Conservation (phyloP, 2,329 filamentous ascomycete species). For the Mollisia scopiformis region DNA sequence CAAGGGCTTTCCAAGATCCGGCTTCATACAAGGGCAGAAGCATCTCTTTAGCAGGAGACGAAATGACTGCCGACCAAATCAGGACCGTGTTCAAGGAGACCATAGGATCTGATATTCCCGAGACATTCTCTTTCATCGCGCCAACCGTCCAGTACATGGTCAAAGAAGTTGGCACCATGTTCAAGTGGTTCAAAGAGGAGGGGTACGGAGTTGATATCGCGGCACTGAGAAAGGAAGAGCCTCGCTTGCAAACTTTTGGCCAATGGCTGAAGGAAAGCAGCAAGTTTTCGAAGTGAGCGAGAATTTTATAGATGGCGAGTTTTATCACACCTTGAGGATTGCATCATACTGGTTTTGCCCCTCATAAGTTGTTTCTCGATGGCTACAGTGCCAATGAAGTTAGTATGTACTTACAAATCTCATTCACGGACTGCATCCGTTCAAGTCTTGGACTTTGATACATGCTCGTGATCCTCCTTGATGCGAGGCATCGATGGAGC, state of each 20-base stretch:
- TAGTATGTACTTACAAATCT: no score
- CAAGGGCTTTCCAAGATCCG: slow-evolving; percentile 44
- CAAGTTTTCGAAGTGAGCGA: slow-evolving; percentile 2
- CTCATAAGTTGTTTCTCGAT: no score
- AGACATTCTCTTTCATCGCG: slow-evolving; percentile 33
- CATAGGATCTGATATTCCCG: slow-evolving; percentile 31
- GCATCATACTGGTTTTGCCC: no score
- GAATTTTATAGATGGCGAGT: background rate
- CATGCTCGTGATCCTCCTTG: no score
- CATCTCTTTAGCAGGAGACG: slow-evolving; percentile 48
- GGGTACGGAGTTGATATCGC: slow-evolving; percentile 39
- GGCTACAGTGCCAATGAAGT: no score
- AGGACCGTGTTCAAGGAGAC: slow-evolving; percentile 36
- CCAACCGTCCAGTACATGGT: slow-evolving; percentile 27
- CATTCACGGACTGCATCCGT: no score
- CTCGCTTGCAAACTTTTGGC: slow-evolving; percentile 6
- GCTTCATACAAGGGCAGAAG: slow-evolving; percentile 41
- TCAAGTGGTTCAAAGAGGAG: slow-evolving; percentile 34
- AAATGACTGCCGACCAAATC: slow-evolving; percentile 42
- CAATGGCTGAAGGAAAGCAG: slow-evolving; percentile 16
- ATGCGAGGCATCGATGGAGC: no score
- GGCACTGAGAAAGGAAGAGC: slow-evolving; percentile 46
- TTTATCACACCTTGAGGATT: no score
- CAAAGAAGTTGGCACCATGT: slow-evolving; percentile 35
- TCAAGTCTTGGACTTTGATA: no score